These are phyloP conservation scores for Penicillium sp. DNA, from an alignment of 2,329 filamentous ascomycete species.

Conservation along the genomic window DNA sequence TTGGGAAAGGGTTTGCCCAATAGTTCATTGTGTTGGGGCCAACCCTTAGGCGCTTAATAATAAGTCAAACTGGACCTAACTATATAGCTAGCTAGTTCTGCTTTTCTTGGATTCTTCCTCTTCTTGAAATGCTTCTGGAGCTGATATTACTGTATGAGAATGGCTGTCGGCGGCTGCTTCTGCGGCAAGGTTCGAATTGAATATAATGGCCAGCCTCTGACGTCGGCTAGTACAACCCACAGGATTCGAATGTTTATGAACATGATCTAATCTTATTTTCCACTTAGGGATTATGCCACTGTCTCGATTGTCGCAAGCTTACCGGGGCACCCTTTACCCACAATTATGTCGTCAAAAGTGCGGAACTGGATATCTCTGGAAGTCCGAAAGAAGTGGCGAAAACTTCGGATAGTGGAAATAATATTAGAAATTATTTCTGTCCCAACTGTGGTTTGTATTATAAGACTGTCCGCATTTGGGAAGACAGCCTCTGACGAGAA, in stretches of 20 bases:
- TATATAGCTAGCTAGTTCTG: too few species aligned
- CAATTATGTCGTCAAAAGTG: conserved; percentile 30
- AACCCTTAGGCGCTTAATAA: too few species aligned
- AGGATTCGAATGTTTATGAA: background rate
- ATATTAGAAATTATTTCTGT: conserved; percentile 39
- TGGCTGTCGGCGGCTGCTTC: conserved; percentile 36
- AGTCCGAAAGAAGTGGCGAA: conserved; percentile 37
- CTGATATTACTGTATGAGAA: conserved; percentile 17
- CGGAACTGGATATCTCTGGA: conserved; percentile 31
- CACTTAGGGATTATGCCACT: conserved; percentile 39
- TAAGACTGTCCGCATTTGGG: background rate
- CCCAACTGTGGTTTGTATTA: conserved; percentile 35
- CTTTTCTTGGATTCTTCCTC: too few species aligned
- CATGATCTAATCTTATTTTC: conserved; percentile 4
- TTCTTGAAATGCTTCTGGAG: too few species aligned
- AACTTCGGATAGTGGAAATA: conserved; percentile 36
- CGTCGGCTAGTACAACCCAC: conserved; percentile 23
- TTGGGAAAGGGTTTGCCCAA: too few species aligned
- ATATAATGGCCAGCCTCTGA: conserved; percentile 31
- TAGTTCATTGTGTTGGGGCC: too few species aligned
- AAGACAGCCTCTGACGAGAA: conserved; percentile 6
- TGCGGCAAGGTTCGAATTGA: conserved; percentile 38
- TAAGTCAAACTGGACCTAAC: too few species aligned
- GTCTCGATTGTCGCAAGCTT: conserved; percentile 41
- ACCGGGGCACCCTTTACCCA: conserved; percentile 32